A percentile compares a stretch with the other conserved stretches of the same genome.
These are phyloP conservation scores for Tetrapisispora pingtungensis DNA, from an alignment of 805 yeast genomes.

Conservation along the genomic window DNA sequence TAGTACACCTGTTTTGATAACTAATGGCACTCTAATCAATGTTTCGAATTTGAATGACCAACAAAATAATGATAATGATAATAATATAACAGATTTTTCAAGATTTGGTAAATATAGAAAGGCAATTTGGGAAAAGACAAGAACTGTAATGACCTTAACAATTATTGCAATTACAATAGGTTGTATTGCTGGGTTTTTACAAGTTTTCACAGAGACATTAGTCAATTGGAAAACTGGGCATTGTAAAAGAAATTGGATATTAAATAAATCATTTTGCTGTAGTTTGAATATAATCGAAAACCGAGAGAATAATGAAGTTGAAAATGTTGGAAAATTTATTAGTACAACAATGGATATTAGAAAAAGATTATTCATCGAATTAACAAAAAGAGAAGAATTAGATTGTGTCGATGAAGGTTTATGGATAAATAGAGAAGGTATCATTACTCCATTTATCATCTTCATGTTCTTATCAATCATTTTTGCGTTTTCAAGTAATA, in stretches of 20 bases:
- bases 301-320: conserved; percentile 10
- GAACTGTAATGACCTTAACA: conserved; percentile 61
- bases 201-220: conserved; percentile 79
- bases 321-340: conserved; percentile 12
- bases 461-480: conserved; percentile 50
- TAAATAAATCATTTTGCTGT: conserved; percentile 75
- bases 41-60: background rate
- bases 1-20: conserved; percentile 35
- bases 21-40: background rate
- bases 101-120: conserved; percentile 8
- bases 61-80: background rate
- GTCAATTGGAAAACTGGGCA: conserved; percentile 70
- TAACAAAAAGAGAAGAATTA: conserved; percentile 25
- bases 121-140: conserved; percentile 21
- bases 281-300: conserved; percentile 42
- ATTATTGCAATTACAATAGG: conserved; percentile 73
- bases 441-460: conserved; percentile 38
- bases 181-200: conserved; percentile 68
- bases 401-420: conserved; percentile 39
- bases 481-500: conserved; percentile 58
- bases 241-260: conserved; percentile 59
- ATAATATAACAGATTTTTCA: background rate
- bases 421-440: conserved; percentile 60
- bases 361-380: background rate
- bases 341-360: background rate